Evolutionary conservation across 2,329 filamentous ascomycete species (phyloP).

Genomic region (Colletotrichum salicis): DNA sequence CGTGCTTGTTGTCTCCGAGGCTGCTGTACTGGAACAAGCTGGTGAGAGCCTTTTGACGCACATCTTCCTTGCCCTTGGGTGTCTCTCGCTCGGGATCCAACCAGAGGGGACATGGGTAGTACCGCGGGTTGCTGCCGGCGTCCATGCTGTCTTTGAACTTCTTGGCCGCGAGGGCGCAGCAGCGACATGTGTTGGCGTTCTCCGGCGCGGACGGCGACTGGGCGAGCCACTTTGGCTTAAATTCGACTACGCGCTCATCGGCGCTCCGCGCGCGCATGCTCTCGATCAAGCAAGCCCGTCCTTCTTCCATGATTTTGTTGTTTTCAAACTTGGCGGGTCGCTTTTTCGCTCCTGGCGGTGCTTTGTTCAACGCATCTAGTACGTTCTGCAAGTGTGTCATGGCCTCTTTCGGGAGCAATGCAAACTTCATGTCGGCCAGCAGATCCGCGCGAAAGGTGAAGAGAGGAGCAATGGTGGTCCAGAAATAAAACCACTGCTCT

Average conservation of each 20-base stretch:
- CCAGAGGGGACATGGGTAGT: conserved; percentile 34
- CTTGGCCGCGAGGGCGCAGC: conserved; percentile 70
- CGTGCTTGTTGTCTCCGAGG: conserved; percentile 18
- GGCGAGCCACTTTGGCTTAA: conserved; percentile 87
- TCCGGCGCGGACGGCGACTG: conserved; percentile 79
- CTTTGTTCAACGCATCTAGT: conserved; percentile 19
- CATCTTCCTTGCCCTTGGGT: not conserved
- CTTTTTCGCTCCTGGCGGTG: not conserved
- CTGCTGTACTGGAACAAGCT: conserved; percentile 14
- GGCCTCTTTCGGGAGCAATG: conserved; percentile 53
- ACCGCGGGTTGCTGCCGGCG: conserved; percentile 14
- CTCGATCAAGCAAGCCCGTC: conserved; percentile 71
- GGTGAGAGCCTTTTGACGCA: conserved; percentile 16
- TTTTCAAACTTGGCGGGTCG: conserved; percentile 52
- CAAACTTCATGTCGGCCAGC: conserved; percentile 66
- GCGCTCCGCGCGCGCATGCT: conserved; percentile 68
- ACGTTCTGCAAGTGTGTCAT: conserved; percentile 59
- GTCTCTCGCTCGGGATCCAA: conserved; percentile 22
- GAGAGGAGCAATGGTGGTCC: conserved; percentile 63
- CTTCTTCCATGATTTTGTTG: not conserved
- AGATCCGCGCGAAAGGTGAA: conserved; percentile 57
- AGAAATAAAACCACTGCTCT: conserved; percentile 58
- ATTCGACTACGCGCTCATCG: conserved; percentile 65
- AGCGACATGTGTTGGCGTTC: conserved; percentile 74
- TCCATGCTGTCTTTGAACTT: conserved; percentile 42